A percentile compares a stretch with the other conserved stretches of the same genome.
Conservation (phyloP, 805 yeast species). For the Wickerhamiella allomyrinae region DNA sequence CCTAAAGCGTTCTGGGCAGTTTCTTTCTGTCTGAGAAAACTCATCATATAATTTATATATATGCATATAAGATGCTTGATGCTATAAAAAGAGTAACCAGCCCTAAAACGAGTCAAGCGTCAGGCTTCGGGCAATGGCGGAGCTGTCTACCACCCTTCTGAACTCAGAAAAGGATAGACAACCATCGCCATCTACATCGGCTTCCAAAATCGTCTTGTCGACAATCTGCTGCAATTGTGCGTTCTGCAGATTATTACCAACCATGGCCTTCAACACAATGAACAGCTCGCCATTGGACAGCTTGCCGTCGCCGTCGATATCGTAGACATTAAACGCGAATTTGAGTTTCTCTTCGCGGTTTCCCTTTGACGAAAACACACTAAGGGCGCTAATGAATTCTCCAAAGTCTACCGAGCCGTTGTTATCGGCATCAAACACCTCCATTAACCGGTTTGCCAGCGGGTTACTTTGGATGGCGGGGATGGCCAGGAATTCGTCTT, state of each 20-base stretch:
- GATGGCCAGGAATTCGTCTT: slow-evolving; percentile 75
- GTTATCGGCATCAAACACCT: slow-evolving; percentile 84
- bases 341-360: slow-evolving; percentile 64
- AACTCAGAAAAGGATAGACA: slow-evolving; percentile 77
- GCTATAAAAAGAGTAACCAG: background rate
- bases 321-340: slow-evolving; percentile 89
- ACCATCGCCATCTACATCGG: slow-evolving; percentile 80
- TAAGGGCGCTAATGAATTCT: slow-evolving; percentile 76
- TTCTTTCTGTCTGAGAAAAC: too few species aligned
- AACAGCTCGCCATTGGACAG: slow-evolving; percentile 92
- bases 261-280: slow-evolving; percentile 90
- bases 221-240: slow-evolving; percentile 88
- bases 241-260: slow-evolving; percentile 76
- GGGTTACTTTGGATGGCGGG: slow-evolving; percentile 91
- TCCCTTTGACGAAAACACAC: slow-evolving; percentile 78
- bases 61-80: background rate
- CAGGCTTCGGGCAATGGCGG: slow-evolving; percentile 26
- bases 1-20: too few species aligned
- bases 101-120: slow-evolving; percentile 23
- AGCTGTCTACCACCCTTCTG: slow-evolving; percentile 31
- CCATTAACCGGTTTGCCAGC: slow-evolving; percentile 76
- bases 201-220: slow-evolving; percentile 92
- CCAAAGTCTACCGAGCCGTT: slow-evolving; percentile 91
- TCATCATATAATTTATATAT: too few species aligned
- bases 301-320: slow-evolving; percentile 87